A percentile compares a stretch with the other conserved stretches of the same genome.
phyloP scores from a whole-genome alignment of 2,329 filamentous ascomycete species.

The Fusarium metavorans region DNA sequence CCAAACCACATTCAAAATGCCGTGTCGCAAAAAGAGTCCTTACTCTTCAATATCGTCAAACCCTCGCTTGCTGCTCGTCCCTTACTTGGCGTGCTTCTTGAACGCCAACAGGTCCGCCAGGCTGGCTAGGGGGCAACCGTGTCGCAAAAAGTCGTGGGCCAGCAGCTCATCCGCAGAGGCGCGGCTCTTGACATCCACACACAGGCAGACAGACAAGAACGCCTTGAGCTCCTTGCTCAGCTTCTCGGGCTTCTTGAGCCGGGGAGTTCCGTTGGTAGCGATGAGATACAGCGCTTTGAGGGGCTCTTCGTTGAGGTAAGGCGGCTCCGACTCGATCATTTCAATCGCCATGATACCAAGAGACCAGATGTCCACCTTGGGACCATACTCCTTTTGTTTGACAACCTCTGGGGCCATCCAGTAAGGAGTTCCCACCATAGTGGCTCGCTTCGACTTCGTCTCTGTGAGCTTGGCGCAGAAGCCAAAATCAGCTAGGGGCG shows the following conservation, averaged over 20 bases:
- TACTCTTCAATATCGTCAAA: conserved; percentile 33
- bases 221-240: conserved; percentile 97
- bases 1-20: conserved; percentile 41
- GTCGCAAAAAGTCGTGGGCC: conserved; percentile 93
- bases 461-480: conserved; percentile 99
- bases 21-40: conserved; percentile 30
- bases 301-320: conserved; percentile 97
- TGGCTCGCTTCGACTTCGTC: conserved; percentile 95
- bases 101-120: conserved; percentile 90
- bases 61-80: neutral
- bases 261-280: conserved; percentile 95
- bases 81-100: conserved; percentile 78
- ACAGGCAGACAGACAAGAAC: conserved; percentile 95
- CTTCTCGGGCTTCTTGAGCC: conserved; percentile 98
- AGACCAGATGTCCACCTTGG: conserved; percentile 99
- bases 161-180: conserved; percentile 92
- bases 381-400: conserved; percentile 98
- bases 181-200: conserved; percentile 94
- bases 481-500: conserved; percentile 87
- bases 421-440: conserved; percentile 99
- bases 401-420: conserved; percentile 99
- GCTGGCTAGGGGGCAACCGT: conserved; percentile 85
- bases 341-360: conserved; percentile 99
- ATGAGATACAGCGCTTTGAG: conserved; percentile 98
- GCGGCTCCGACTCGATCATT: conserved; percentile 99